A percentile compares a stretch with the other conserved stretches of the same genome.
phyloP scores from a whole-genome alignment of 805 yeast species.

The Saturnispora bothae region DNA sequence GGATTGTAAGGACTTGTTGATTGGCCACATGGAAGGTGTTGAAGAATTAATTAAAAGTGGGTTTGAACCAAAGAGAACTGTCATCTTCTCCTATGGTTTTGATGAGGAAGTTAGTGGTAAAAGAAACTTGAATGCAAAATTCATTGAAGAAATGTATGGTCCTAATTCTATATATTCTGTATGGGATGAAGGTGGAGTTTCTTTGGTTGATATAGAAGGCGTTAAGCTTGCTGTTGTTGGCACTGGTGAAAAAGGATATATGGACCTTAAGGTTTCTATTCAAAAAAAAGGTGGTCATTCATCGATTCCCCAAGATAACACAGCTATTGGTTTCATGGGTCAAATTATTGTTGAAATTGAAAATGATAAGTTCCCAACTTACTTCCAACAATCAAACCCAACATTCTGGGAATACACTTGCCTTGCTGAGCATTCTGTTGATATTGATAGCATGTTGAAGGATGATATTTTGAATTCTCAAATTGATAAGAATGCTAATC shows the following conservation, averaged over 20 bases:
- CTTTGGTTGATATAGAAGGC: conserved; percentile 29
- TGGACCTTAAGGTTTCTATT: conserved; percentile 32
- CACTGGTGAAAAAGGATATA: conserved; percentile 39
- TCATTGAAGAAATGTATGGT: conserved; percentile 31
- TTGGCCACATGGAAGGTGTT: conserved; percentile 30
- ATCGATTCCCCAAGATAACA: conserved; percentile 38
- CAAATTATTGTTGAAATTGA: conserved; percentile 32
- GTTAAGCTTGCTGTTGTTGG: conserved; percentile 34
- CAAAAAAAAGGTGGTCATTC: conserved; percentile 43
- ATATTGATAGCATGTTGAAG: conserved; percentile 26
- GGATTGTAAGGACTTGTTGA: conserved; percentile 35
- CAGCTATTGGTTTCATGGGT: conserved; percentile 38
- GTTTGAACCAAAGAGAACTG: conserved; percentile 34
- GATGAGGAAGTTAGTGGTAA: conserved; percentile 39
- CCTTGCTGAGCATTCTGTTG: conserved; percentile 33
- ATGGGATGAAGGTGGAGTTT: conserved; percentile 34
- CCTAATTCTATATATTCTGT: conserved; percentile 33
- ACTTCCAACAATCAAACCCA: conserved; percentile 35
- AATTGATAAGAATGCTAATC: conserved; percentile 28
- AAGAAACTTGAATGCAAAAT: conserved; percentile 27
- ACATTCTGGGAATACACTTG: conserved; percentile 34
- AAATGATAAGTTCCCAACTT: conserved; percentile 26
- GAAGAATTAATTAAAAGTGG: conserved; percentile 22
- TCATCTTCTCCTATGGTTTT: conserved; percentile 38
- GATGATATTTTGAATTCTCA: conserved; percentile 31